These are phyloP conservation scores for Syzygium aromaticum DNA, from an alignment of 345 rosid genomes.

Conservation along the genomic window DNA sequence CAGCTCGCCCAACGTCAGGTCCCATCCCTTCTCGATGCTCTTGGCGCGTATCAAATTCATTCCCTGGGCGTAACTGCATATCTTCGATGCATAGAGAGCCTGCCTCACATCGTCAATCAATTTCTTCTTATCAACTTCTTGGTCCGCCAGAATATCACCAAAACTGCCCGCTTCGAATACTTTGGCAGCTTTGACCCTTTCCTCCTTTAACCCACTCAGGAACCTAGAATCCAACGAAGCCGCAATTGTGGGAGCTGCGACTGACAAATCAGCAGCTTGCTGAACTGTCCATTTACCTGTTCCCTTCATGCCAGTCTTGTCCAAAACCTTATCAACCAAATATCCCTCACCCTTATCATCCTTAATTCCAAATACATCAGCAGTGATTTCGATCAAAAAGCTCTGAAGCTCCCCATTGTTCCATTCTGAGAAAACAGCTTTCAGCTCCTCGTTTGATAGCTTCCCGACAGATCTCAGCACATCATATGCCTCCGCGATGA, in stretches of 20 bases:
- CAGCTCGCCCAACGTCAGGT: slow-evolving; percentile 78
- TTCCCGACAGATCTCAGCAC: slow-evolving; percentile 85
- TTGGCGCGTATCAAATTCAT: slow-evolving; percentile 94
- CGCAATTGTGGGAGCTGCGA: slow-evolving; percentile 91
- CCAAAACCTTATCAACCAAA: slow-evolving; percentile 89
- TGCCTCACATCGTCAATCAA: slow-evolving; percentile 79
- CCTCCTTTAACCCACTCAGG: slow-evolving; percentile 88
- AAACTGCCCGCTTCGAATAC: slow-evolving; percentile 75
- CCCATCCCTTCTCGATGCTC: slow-evolving; percentile 87
- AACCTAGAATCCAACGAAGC: slow-evolving; percentile 87
- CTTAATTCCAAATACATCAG: slow-evolving; percentile 78
- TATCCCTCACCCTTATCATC: slow-evolving; percentile 83
- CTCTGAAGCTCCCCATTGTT: slow-evolving; percentile 93
- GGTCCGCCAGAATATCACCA: slow-evolving; percentile 49
- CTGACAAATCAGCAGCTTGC: slow-evolving; percentile 94
- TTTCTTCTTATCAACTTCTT: slow-evolving; percentile 68
- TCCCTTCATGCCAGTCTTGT: slow-evolving; percentile 97
- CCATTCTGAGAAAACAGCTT: slow-evolving; percentile 68
- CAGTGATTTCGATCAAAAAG: slow-evolving; percentile 91
- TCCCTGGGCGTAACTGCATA: slow-evolving; percentile 96
- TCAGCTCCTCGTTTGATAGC: slow-evolving; percentile 75
- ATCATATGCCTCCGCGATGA: slow-evolving; percentile 89
- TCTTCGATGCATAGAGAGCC: slow-evolving; percentile 91
- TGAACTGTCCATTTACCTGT: slow-evolving; percentile 99
- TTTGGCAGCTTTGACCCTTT: slow-evolving; percentile 78